A percentile compares a stretch with the other conserved stretches of the same genome.
Evolutionary conservation across 805 yeast species (phyloP).

Genomic region (Groenewaldozyma tartarivorans): DNA sequence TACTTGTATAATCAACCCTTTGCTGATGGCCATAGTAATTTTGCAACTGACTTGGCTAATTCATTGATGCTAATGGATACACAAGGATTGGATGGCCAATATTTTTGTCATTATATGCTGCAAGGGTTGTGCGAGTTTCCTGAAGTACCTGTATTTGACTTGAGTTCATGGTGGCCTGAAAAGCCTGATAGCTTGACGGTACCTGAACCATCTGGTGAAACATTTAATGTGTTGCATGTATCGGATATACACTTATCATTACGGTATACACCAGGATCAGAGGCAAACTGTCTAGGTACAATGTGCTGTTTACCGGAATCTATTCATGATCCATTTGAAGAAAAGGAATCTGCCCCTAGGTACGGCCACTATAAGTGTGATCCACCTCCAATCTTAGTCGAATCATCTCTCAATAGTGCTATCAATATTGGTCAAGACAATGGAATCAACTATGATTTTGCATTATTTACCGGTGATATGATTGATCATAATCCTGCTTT

Average conservation of each 20-base stretch:
- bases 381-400: slow-evolving; percentile 52
- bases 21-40: slow-evolving; percentile 10
- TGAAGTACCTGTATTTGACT: slow-evolving; percentile 39
- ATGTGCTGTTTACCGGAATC: slow-evolving; percentile 56
- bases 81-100: slow-evolving; percentile 44
- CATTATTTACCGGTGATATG: slow-evolving; percentile 65
- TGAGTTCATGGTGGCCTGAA: slow-evolving; percentile 36
- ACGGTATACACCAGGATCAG: slow-evolving; percentile 37
- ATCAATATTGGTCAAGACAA: slow-evolving; percentile 25
- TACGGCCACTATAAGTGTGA: slow-evolving; percentile 60
- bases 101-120: slow-evolving; percentile 48
- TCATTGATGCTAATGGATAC: slow-evolving; percentile 45
- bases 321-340: slow-evolving; percentile 26
- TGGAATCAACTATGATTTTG: slow-evolving; percentile 38
- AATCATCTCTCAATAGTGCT: slow-evolving; percentile 43
- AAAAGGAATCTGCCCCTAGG: slow-evolving; percentile 44
- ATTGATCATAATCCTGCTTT: slow-evolving; percentile 53
- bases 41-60: slow-evolving; percentile 37
- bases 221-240: slow-evolving; percentile 54
- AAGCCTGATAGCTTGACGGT: slow-evolving; percentile 26
- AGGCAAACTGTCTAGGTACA: slow-evolving; percentile 35
- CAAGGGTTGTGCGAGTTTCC: slow-evolving; percentile 46
- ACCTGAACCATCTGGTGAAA: slow-evolving; percentile 22
- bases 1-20: slow-evolving; percentile 1
- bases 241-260: slow-evolving; percentile 58